Conservation (phyloP, 306 rosid species). For the Castanospermum australe region DNA sequence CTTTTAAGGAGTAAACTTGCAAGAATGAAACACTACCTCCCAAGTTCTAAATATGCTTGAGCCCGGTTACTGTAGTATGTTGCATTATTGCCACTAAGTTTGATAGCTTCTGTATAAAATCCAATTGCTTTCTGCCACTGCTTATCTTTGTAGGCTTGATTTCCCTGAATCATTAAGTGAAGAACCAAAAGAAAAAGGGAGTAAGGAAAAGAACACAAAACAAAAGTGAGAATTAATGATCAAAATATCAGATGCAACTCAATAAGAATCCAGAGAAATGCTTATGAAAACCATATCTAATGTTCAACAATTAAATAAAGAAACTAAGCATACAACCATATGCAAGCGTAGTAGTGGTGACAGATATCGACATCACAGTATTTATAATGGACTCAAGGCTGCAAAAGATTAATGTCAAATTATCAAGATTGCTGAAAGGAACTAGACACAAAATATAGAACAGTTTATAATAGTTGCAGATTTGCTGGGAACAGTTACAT, state of each 20-base stretch:
- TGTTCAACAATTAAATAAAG: not conserved
- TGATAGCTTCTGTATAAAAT: slow-evolving; percentile 88
- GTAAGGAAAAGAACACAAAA: not conserved
- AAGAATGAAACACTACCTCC: slow-evolving; percentile 53
- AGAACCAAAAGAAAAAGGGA: not conserved
- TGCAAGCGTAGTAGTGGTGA: too few relatives aligned
- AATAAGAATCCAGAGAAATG: not conserved
- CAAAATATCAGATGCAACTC: slow-evolving; percentile 6
- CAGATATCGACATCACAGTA: not conserved
- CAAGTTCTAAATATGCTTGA: slow-evolving; percentile 80
- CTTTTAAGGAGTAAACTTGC: slow-evolving; percentile 5
- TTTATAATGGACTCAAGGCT: not conserved
- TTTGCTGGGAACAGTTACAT: not conserved
- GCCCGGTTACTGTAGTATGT: slow-evolving; percentile 96
- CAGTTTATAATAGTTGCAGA: not conserved
- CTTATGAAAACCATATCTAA: not conserved
- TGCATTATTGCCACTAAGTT: slow-evolving; percentile 70
- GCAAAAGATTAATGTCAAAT: not conserved
- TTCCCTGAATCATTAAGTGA: slow-evolving; percentile 56
- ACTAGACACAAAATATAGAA: not conserved
- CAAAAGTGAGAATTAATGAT: not conserved
- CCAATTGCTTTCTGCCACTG: slow-evolving; percentile 93
- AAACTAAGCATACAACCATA: not conserved
- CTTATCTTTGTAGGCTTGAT: slow-evolving; percentile 88
- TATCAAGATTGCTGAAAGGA: not conserved